Evolutionary conservation across 2,329 filamentous ascomycete species (phyloP).

Genomic region (Diaporthe citriasiana): DNA sequence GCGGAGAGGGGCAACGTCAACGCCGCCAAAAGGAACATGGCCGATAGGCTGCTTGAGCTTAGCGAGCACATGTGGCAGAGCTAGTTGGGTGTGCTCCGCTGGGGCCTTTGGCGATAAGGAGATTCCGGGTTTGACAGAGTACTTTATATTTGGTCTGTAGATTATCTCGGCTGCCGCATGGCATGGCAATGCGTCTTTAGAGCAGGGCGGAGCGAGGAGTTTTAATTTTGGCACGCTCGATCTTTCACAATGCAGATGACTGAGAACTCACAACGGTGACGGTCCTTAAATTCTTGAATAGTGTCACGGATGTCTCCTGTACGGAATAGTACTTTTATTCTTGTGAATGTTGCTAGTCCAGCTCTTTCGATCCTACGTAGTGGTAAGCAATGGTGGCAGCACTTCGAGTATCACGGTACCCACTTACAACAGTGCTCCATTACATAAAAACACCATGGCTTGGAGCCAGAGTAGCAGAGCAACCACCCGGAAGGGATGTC

Average conservation of each 20-base stretch:
- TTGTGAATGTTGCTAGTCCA: neutral
- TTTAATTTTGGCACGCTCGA: conserved; percentile 23
- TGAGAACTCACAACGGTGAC: neutral
- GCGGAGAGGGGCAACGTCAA: conserved; percentile 77
- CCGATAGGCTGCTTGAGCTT: conserved; percentile 77
- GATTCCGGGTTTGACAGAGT: neutral
- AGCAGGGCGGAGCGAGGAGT: conserved; percentile 34
- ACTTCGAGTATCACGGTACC: no score
- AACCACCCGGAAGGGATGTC: neutral
- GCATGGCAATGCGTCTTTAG: conserved; percentile 21
- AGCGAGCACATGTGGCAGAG: conserved; percentile 81
- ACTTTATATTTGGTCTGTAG: conserved; percentile 2
- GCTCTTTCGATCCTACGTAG: no score
- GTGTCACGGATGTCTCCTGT: no score
- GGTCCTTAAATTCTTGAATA: neutral
- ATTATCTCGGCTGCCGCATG: neutral
- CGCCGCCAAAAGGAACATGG: conserved; percentile 77
- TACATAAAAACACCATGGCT: no score
- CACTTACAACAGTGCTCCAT: no score
- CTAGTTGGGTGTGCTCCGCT: conserved; percentile 44
- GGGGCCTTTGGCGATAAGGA: neutral
- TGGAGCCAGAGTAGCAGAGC: neutral
- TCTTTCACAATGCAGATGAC: neutral
- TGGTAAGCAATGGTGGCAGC: no score
- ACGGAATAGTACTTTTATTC: no score